Base-by-base conservation (phyloP, 73 alveolate species). In the Urostyla sp. region DNA sequence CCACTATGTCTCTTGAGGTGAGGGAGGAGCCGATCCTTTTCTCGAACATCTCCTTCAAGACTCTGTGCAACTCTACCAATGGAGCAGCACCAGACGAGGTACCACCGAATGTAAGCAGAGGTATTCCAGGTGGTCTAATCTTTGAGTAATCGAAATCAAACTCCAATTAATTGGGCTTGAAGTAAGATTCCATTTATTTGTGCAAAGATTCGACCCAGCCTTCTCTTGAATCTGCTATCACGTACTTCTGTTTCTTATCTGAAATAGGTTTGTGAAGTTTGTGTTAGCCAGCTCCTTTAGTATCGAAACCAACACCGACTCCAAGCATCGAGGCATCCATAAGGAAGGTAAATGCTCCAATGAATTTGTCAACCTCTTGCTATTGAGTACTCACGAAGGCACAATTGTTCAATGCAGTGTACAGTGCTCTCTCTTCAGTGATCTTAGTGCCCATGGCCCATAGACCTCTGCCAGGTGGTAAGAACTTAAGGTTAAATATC, bases 281-380 rank as follows among this genome's bases (percentile, higher is more conserved):
- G 32, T 49, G 45, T 8, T 46, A 18, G n/a, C 37, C 51, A 3
- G 89, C 18, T 0, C 91, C 95, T 52, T 88, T 88, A 13, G 95
- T 88, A 50, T 88, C 95, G 54, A 88, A 88, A n/a, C 95, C 95
- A 13, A 88, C 95, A 0, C 95, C 95, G 0, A 87, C 82, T 0
- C 94, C 94, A 46, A 87, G 63, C 90, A 87, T 80, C 18, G 88
- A 34, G 0, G 91, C 67, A 34, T 87, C 91, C 94, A 87, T 87
- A 23, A 87, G 57, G 45, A 80, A 87, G 7, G 87, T 56, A 53
- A 80, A 87, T 10, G 91, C 60, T 10, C 49, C 53, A 46, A 61
- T 18, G 23, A 36, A 44, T 13, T 35, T 27, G 27, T 24, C 72
- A 2, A 43, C 57, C n/a, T 75, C 38, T 0, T 55, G 49, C 6